Evolutionary conservation across 2,329 filamentous ascomycete genomes (phyloP), one percentile per base, ranked within the genome.

Genomic region (Xylariaceae sp.): DNA sequence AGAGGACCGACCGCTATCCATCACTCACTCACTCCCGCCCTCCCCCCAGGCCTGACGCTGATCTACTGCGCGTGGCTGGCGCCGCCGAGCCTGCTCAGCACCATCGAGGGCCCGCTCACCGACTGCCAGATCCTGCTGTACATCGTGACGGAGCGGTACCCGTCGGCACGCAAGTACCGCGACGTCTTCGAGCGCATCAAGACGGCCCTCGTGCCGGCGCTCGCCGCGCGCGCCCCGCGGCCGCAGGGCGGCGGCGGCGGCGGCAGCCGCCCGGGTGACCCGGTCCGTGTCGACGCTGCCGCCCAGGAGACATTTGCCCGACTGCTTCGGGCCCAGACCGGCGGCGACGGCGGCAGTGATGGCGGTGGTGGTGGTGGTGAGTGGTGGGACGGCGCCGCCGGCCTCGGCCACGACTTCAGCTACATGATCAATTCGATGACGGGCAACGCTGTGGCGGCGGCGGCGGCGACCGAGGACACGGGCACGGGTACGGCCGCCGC

Each of bases 151-250:
- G 53, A 55, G 26, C 52, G 51, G 2, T 56, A 55, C 23, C 50
- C 53, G 3, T 53, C 51, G 5, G 53, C 53, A 2, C 40, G 50
- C 15, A 54, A 52, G 29, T 56, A 56, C 22, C 48, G 53, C 4
- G 53, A 56, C 36, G 44, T 55, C 2, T 56, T 56, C 24, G 53
- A 56, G 40, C 50, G 52, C 7, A 51, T 56, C 16, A 54, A 51
- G 31, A 43, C 45, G 19, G 42, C 45, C 5, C 46, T 55, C 29
- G 34, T 50, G 32, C 35, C 32, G 14, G 36, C 51, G n/a, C 49
- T 53, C 17, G 38, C 49, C 6, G 46, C 50, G 30, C n/a, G n/a
- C n/a, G n/a, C n/a, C n/a, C n/a, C n/a, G n/a, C n/a, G n/a, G n/a
- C n/a, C n/a, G n/a, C n/a, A n/a, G n/a, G n/a, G n/a, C n/a, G n/a